Conservation (phyloP, 169 alveolate genomes). For the Cystoisospora suis region DNA sequence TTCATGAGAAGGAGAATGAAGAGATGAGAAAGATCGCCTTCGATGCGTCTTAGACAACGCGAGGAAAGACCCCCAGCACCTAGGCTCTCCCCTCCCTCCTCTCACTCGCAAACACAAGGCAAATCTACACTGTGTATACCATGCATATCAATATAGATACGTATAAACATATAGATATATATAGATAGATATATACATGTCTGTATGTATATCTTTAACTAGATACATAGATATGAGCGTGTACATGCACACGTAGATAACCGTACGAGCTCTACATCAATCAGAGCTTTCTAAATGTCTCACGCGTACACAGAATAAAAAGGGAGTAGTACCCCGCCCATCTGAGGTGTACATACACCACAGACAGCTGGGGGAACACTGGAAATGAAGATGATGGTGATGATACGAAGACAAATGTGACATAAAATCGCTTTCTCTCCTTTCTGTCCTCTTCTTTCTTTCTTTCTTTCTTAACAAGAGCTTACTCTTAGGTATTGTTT, state of each 20-base stretch:
- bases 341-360: neutral
- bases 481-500: conserved; percentile 44
- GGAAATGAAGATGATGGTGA: neutral
- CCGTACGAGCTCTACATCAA: no score
- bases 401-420: neutral
- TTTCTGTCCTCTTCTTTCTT: neutral
- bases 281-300: neutral
- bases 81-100: no score
- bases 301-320: neutral
- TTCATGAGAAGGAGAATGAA: no score
- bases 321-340: neutral
- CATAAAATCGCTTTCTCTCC: neutral
- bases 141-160: neutral
- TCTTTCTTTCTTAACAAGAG: no score
- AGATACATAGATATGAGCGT: neutral
- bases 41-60: no score
- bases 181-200: no score
- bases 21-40: no score
- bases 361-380: no score
- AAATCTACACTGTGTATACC: no score
- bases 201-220: neutral
- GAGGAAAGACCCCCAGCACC: no score
- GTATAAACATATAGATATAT: no score
- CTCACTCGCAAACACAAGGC: no score
- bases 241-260: neutral